Percentiles rank a stretch among this genome's conserved stretches.
phyloP scores from a whole-genome alignment of 2,329 filamentous ascomycete genomes.

The Akanthomyces dipterigenus region DNA sequence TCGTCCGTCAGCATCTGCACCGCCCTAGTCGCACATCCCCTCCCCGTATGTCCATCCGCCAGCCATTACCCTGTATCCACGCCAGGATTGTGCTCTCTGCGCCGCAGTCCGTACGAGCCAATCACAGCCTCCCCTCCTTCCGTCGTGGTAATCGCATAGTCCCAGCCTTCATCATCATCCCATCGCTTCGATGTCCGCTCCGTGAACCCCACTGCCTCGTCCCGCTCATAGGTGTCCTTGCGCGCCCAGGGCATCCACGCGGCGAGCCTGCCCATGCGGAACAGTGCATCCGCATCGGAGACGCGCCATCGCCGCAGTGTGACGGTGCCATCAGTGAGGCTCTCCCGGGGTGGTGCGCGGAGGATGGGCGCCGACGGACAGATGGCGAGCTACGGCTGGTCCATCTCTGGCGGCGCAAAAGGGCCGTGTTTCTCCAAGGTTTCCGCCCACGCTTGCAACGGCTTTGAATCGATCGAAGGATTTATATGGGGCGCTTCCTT shows the following conservation, averaged over 20 bases:
- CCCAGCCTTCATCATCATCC: neutral
- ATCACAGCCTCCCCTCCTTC: neutral
- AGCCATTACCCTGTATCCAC: constrained; percentile 8
- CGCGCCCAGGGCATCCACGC: constrained; percentile 2
- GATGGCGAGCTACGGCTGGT: neutral
- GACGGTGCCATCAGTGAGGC: constrained; percentile 2
- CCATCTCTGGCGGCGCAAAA: neutral
- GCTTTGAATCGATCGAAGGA: neutral
- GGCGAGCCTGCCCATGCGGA: neutral
- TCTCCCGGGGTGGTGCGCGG: neutral
- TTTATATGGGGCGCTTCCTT: too few species aligned
- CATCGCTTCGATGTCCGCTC: neutral
- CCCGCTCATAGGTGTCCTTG: neutral
- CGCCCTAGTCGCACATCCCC: neutral
- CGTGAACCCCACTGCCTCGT: neutral
- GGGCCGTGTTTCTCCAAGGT: neutral
- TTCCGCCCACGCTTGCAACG: neutral
- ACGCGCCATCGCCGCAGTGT: constrained; percentile 1
- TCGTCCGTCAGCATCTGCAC: neutral
- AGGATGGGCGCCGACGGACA: neutral
- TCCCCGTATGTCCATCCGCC: neutral
- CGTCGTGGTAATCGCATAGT: neutral
- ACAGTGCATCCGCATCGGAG: neutral
- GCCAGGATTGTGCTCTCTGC: neutral
- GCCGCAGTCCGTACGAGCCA: neutral